These are phyloP conservation scores for Ceratorhiza oryzae-sativae DNA, from an alignment of 1,284 basidiomycete species.

Conservation along the genomic window DNA sequence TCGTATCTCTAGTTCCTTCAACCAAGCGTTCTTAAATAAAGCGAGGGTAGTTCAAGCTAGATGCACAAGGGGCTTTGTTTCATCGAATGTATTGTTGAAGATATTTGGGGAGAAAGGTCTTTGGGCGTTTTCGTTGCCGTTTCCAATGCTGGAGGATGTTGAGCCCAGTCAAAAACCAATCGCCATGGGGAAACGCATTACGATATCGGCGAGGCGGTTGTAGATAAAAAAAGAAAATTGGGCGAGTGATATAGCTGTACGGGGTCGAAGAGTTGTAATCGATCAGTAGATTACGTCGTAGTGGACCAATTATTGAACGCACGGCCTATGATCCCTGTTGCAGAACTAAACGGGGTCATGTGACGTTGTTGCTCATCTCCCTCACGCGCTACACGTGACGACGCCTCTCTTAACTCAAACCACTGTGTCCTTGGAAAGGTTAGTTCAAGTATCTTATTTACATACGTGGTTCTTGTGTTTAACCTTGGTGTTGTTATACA, in stretches of 20 bases:
- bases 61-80: neutral
- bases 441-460: neutral
- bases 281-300: neutral
- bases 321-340: conserved; percentile 12
- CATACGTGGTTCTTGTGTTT: neutral
- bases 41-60: too few relatives aligned
- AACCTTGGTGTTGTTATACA: neutral
- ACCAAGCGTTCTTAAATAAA: too few relatives aligned
- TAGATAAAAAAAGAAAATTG: neutral
- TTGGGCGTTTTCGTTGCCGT: conserved; percentile 23
- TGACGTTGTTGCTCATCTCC: conserved; percentile 13
- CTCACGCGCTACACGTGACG: conserved; percentile 18
- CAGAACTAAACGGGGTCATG: conserved; percentile 14
- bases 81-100: conserved; percentile 8
- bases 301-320: neutral
- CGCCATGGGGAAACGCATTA: neutral
- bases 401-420: neutral
- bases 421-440: conserved; percentile 6
- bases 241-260: conserved; percentile 13
- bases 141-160: neutral
- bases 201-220: neutral
- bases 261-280: conserved; percentile 26
- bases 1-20: neutral
- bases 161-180: neutral
- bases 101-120: neutral